Evolutionary conservation across 2,329 filamentous ascomycete species (phyloP), one percentile per base, ranked within the genome.

Genomic region (Gaeumannomyces tritici): DNA sequence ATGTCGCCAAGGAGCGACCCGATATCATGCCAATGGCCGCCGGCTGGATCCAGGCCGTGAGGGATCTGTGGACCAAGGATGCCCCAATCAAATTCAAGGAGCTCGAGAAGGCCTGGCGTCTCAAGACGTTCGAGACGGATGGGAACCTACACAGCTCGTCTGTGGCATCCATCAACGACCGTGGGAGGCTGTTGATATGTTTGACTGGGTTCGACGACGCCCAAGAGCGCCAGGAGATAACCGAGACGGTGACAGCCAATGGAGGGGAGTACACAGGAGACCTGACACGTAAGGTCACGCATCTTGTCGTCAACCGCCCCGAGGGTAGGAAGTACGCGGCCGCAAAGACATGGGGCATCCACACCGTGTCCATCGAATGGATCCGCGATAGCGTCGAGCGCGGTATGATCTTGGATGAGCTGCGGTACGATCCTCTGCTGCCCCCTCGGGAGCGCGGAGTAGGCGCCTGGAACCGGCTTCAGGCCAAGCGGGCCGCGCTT

Each of bases 301-400:
- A 99, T 74, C 82, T 99, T 21, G 89, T 99, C 66, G 91, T 91
- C 35, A 83, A 84, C 65, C 84, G 83, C 60, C 87, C 93, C 11
- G 84, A 90, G 66, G 93, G 95, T 27, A 90, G 91, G 64, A 99
- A 99, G 74, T 99, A 96, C 73, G 84, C 85, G 62, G 91, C 91
- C 62, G 95, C 93, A n/a, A 86, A 84, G 67, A 82, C 82, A 68
- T 99, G 95, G 93, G 81, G 83, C 57, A 84, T 96, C 67, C 85
- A 85, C 61, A 85, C 92, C 28, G 91, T 99, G 28, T 87, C 89
- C 1, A 73, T 90, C 42, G 88, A 92, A 70, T 99, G 95, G 95
- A 83, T 98, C 51, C 78, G 87, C 60, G 90, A 97, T 70, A 93
- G 90, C 69, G 74, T 95, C 64, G 83, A 89, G 66, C 84, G 95